Percentiles rank a stretch among this genome's conserved stretches.
These are phyloP conservation scores for Candida morakotiae DNA, from an alignment of 805 yeast genomes.

Conservation along the genomic window DNA sequence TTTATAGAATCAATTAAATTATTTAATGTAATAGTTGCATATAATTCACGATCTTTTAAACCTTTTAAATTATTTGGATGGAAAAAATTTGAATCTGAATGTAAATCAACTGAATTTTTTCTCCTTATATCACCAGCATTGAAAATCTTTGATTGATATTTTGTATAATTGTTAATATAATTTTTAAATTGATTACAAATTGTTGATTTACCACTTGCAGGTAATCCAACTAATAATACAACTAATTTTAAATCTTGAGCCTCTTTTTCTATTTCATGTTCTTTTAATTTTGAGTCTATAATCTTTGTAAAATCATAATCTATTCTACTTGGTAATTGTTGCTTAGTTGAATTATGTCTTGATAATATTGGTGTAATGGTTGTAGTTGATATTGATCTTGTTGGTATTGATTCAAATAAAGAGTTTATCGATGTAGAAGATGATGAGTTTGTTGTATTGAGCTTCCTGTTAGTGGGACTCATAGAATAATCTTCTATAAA, in stretches of 20 bases:
- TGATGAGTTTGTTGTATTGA: too few relatives aligned
- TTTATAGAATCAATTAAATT: conserved; percentile 28
- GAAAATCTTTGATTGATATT: conserved; percentile 27
- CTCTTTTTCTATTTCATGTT: background rate
- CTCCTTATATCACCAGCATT: conserved; percentile 52
- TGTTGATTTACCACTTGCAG: conserved; percentile 41
- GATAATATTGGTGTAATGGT: conserved; percentile 10
- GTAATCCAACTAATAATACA: conserved; percentile 36
- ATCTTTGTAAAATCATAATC: conserved; percentile 7
- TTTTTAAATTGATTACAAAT: conserved; percentile 28
- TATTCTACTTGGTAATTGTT: background rate
- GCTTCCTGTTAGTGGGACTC: conserved; percentile 1
- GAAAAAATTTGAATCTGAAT: conserved; percentile 35
- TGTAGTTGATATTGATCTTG: conserved; percentile 6
- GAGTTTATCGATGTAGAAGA: conserved; percentile 25
- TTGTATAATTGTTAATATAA: conserved; percentile 23
- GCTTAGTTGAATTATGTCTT: conserved; percentile 4
- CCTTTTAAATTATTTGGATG: conserved; percentile 31
- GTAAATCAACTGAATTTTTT: conserved; percentile 17
- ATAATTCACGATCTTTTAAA: conserved; percentile 29
- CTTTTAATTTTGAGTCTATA: conserved; percentile 1
- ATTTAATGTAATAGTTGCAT: conserved; percentile 31
- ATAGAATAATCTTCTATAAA: background rate
- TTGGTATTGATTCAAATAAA: conserved; percentile 18
- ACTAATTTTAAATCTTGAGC: conserved; percentile 8